A percentile compares a stretch with the other conserved stretches of the same genome.
Conservation (phyloP, 257 asterid species). For the Gynochthodes officinalis region DNA sequence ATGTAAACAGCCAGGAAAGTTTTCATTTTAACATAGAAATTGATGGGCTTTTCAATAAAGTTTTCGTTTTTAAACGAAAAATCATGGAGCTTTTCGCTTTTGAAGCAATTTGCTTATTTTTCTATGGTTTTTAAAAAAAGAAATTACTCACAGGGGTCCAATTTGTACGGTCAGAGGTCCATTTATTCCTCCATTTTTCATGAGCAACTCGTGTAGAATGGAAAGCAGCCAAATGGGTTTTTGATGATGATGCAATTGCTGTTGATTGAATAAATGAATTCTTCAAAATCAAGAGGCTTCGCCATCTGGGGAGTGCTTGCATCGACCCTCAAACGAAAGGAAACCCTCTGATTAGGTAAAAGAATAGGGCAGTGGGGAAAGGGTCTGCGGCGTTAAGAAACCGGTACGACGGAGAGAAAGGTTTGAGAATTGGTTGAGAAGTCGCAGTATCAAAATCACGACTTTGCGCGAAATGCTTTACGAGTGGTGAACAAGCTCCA, state of each 20-base stretch:
- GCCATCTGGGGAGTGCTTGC: constrained; percentile 67
- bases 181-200: constrained; percentile 56
- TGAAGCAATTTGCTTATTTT: background rate
- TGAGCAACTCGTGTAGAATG: constrained; percentile 43
- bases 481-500: too few relatives aligned
- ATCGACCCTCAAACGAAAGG: constrained; percentile 19
- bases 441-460: too few relatives aligned
- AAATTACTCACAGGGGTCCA: constrained; percentile 43
- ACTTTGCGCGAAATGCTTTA: too few relatives aligned
- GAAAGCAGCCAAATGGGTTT: constrained; percentile 39
- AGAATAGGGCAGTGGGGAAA: background rate
- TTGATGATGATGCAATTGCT: constrained; percentile 24
- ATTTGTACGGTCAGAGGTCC: constrained; percentile 34
- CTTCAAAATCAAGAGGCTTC: constrained; percentile 40
- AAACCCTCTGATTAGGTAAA: background rate
- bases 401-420: too few relatives aligned
- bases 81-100: background rate
- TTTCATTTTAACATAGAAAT: background rate
- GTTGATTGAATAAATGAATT: constrained; percentile 36
- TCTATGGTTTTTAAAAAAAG: background rate
- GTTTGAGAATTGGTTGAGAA: too few relatives aligned
- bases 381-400: too few relatives aligned
- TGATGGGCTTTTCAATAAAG: background rate
- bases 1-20: background rate
- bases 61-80: background rate